A percentile compares a stretch with the other conserved stretches of the same genome.
These are phyloP conservation scores for Globisporangium solare DNA, from an alignment of 352 stramenopile genomes.

Conservation along the genomic window DNA sequence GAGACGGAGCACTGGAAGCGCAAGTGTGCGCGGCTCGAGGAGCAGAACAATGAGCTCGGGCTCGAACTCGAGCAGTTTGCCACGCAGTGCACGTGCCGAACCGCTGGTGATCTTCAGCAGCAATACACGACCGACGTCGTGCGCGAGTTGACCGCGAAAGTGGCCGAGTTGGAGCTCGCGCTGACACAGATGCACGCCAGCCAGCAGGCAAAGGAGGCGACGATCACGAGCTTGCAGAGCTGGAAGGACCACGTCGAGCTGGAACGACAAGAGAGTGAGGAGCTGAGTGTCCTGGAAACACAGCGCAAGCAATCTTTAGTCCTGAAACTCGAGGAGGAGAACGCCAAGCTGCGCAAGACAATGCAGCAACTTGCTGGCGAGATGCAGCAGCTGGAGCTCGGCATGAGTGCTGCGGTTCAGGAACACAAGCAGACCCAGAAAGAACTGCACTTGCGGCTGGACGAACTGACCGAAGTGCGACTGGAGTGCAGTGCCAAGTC, in stretches of 20 bases:
- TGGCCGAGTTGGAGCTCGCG: slow-evolving; percentile 24
- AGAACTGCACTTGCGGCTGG: slow-evolving; percentile 35
- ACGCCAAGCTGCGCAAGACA: slow-evolving; percentile 17
- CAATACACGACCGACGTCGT: background rate
- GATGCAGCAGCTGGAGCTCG: slow-evolving; percentile 11
- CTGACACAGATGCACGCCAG: slow-evolving; percentile 31
- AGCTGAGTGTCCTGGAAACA: slow-evolving; percentile 30
- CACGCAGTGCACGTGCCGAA: slow-evolving; percentile 32
- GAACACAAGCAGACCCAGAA: slow-evolving; percentile 27
- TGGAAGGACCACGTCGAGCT: slow-evolving; percentile 41
- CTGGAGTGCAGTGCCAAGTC: slow-evolving; percentile 44
- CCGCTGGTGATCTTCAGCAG: slow-evolving; percentile 12
- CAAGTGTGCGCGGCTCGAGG: slow-evolving; percentile 52
- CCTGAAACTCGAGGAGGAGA: slow-evolving; percentile 43
- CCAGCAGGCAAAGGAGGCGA: slow-evolving; percentile 29
- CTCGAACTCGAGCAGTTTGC: slow-evolving; percentile 54
- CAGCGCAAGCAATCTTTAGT: slow-evolving; percentile 36
- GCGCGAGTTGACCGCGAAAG: slow-evolving; percentile 14
- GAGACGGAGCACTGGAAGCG: slow-evolving; percentile 70
- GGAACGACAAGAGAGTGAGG: slow-evolving; percentile 37
- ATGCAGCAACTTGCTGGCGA: slow-evolving; percentile 27
- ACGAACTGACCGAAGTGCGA: slow-evolving; percentile 29
- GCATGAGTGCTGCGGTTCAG: slow-evolving; percentile 3
- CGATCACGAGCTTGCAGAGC: slow-evolving; percentile 36
- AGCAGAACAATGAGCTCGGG: slow-evolving; percentile 57